Conservation (phyloP, 805 yeast genomes). For the Yamadazyma nakazawae region DNA sequence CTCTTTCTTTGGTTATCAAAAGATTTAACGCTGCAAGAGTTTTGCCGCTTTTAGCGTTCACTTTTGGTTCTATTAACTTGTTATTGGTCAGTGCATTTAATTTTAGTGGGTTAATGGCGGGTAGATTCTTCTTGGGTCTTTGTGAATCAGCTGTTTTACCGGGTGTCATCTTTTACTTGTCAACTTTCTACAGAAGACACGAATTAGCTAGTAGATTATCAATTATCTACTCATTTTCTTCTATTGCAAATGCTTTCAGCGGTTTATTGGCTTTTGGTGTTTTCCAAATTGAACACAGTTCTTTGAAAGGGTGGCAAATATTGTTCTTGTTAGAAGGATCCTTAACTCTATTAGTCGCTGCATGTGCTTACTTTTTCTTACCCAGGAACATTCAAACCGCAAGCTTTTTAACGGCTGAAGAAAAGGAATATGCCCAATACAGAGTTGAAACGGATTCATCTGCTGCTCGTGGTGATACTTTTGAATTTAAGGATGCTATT, state of each 20-base stretch:
- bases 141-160: constrained; percentile 39
- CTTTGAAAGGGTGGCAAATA: constrained; percentile 47
- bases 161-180: constrained; percentile 35
- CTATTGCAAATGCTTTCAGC: constrained; percentile 35
- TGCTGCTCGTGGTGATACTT: constrained; percentile 31
- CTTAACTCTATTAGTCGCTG: constrained; percentile 34
- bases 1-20: constrained; percentile 40
- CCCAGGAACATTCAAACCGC: constrained; percentile 37
- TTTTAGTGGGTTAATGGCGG: constrained; percentile 33
- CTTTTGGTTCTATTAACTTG: constrained; percentile 42
- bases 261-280: constrained; percentile 32
- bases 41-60: constrained; percentile 43
- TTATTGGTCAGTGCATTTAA: constrained; percentile 34
- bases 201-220: constrained; percentile 36
- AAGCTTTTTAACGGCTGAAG: constrained; percentile 38
- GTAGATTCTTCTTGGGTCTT: constrained; percentile 37
- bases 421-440: constrained; percentile 33
- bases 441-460: constrained; percentile 47
- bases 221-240: constrained; percentile 34
- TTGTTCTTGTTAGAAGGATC: constrained; percentile 46
- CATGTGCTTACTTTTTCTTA: constrained; percentile 29
- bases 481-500: constrained; percentile 39
- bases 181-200: constrained; percentile 35
- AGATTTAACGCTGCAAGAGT: constrained; percentile 42
- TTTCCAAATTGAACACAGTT: constrained; percentile 37